Base-by-base conservation (phyloP, 768 basidiomycete genomes). In the Hydnomerulius pinastri region DNA sequence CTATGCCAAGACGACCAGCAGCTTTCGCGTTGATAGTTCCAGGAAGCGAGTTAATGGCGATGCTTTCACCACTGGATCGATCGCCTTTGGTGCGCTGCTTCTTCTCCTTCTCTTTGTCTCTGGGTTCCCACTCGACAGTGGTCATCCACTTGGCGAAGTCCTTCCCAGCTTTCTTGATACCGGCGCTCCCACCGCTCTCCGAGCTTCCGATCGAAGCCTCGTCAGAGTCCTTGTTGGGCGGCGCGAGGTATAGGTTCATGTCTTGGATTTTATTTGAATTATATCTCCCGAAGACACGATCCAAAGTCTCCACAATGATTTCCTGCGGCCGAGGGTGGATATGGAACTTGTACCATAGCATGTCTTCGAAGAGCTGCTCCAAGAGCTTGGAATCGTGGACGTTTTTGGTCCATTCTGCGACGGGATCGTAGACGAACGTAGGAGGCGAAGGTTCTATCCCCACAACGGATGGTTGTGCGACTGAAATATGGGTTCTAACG, bases 241-340 rank as follows among this genome's bases (percentile, higher is more conserved):
- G 82, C 12, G 85, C 83, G 10, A 89, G 65, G 46, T 80, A 79
- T 17, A 88, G 65, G 48, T 82, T 76, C 57, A 79, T 77, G 29
- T 72, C 77, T 39, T 71, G 69, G 38, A 73, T 59, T 62, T 79
- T 77, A 47, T 63, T 60, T 20, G 72, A 70, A 20, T 75, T 69
- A 5, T 72, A 71, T 9, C 71, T 62, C 10, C 83, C 83, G 63
- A 88, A 90, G 2, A 78, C 69, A 12, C 67, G 59, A 48, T 72
- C 65, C 39, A 87, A 57, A 42, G 74, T 46, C 10, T 73, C 68
- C 10, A 71, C 52, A n/a, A 87, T 53, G 58, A 80, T 76, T 37
- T 77, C 69, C 29, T 77, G 70, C 4, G 84, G 83, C 1, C 73
- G 75, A 1, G 77, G 74, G 50, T 82, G 72, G 36, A 89, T 70